A percentile compares a stretch with the other conserved stretches of the same genome.
phyloP scores from a whole-genome alignment of 352 stramenopile genomes.

The Ophiocytium majus region DNA sequence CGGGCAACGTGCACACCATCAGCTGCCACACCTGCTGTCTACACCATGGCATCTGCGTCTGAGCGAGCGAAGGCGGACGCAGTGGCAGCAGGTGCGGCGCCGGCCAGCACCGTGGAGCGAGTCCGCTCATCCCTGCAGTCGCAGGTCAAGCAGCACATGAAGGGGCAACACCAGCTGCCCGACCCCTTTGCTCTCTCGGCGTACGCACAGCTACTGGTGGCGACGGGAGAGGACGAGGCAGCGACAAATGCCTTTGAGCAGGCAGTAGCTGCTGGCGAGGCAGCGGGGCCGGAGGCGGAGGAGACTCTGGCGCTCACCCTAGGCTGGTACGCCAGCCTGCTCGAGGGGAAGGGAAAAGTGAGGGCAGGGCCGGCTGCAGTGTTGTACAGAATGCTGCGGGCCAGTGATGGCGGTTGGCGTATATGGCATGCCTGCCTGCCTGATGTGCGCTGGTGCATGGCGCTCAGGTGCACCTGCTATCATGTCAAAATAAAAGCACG shows the following conservation, averaged over 20 bases:
- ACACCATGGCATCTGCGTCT: no score
- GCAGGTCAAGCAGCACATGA: no score
- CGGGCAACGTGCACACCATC: no score
- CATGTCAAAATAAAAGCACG: no score
- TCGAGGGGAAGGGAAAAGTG: constrained; percentile 32
- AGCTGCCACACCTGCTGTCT: no score
- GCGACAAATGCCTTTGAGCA: constrained; percentile 28
- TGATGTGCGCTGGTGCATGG: no score
- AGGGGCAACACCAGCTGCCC: not conserved
- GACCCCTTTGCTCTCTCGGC: constrained; percentile 35
- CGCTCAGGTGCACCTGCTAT: no score
- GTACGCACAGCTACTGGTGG: constrained; percentile 39
- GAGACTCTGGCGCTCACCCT: constrained; percentile 34
- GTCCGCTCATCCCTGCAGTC: no score
- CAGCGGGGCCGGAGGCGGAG: not conserved
- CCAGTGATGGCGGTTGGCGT: not conserved
- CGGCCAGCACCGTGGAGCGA: no score
- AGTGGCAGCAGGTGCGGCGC: no score
- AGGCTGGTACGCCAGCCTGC: constrained; percentile 40
- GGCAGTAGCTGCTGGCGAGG: not conserved
- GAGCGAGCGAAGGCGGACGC: no score
- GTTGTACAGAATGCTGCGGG: not conserved
- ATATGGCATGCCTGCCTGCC: no score
- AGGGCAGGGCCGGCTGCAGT: not conserved
- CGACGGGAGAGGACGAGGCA: constrained; percentile 19